A percentile compares a stretch with the other conserved stretches of the same genome.
These are phyloP conservation scores for Ogataea henricii DNA, from an alignment of 805 yeast species.

Conservation along the genomic window DNA sequence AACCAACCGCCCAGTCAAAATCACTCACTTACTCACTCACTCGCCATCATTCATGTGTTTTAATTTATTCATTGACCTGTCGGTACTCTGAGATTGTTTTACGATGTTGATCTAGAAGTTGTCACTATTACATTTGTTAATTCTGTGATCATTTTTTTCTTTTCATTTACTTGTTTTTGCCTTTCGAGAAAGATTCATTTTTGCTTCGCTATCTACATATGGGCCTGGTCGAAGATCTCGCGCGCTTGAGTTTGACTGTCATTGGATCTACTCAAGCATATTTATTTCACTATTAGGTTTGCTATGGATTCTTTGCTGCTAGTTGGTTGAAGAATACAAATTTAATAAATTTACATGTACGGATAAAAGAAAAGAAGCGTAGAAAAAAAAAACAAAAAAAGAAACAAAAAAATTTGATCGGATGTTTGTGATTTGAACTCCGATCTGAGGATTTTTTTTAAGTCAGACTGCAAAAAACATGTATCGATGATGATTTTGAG, in stretches of 20 bases:
- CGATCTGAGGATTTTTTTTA: neutral
- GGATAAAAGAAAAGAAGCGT: neutral
- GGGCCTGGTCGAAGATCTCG: neutral
- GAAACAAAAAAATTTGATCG: too few relatives aligned
- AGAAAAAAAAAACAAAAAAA: neutral
- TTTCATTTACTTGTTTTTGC: neutral
- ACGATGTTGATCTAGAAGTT: neutral
- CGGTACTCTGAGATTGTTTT: neutral
- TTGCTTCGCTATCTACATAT: slow-evolving; percentile 4
- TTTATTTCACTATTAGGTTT: slow-evolving; percentile 4
- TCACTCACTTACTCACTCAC: slow-evolving; percentile 3
- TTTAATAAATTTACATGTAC: neutral
- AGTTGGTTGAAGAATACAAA: neutral
- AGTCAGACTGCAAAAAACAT: neutral
- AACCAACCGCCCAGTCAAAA: neutral
- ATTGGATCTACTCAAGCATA: neutral
- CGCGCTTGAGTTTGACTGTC: slow-evolving; percentile 1
- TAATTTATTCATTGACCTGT: neutral
- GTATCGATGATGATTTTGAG: too few relatives aligned
- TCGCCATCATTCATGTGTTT: neutral
- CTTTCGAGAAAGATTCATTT: slow-evolving; percentile 1
- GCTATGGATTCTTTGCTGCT: slow-evolving; percentile 3
- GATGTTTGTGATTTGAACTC: neutral
- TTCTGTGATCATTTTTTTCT: neutral
- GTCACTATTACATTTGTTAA: neutral